phyloP scores from a whole-genome alignment of 306 rosid genomes.

The Cyclanthera cordifolia region DNA sequence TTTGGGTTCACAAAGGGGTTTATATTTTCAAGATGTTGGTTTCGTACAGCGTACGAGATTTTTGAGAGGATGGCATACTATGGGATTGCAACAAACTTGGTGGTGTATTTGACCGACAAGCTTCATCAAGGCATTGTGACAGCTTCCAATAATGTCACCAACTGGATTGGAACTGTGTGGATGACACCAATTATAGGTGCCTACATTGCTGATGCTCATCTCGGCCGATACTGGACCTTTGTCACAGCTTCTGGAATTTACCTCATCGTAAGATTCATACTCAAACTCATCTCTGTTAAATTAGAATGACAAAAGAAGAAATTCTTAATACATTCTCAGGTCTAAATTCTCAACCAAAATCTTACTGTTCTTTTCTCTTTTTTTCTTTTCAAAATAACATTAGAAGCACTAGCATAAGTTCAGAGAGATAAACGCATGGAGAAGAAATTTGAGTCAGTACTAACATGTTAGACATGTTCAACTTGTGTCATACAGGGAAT shows the following conservation, averaged over 20 bases:
- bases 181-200: conserved; percentile 53
- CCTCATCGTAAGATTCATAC: conserved; percentile 29
- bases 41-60: conserved; percentile 18
- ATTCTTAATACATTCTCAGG: neutral
- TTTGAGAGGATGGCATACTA: conserved; percentile 84
- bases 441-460: neutral
- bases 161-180: conserved; percentile 64
- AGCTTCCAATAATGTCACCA: conserved; percentile 55
- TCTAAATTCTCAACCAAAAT: neutral
- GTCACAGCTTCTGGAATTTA: conserved; percentile 41
- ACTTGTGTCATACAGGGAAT: conserved; percentile 37
- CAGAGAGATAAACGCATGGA: neutral
- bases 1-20: neutral
- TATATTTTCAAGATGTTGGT: neutral
- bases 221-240: conserved; percentile 70
- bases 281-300: neutral
- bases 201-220: conserved; percentile 46
- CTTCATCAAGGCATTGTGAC: conserved; percentile 68
- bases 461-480: neutral
- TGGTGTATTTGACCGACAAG: conserved; percentile 43
- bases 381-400: neutral
- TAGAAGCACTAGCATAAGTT: neutral
- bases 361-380: no score
- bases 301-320: neutral
- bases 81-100: conserved; percentile 56